A percentile compares a stretch with the other conserved stretches of the same genome.
These are phyloP conservation scores for Aeschynomene evenia DNA, from an alignment of 306 rosid species.

Conservation along the genomic window DNA sequence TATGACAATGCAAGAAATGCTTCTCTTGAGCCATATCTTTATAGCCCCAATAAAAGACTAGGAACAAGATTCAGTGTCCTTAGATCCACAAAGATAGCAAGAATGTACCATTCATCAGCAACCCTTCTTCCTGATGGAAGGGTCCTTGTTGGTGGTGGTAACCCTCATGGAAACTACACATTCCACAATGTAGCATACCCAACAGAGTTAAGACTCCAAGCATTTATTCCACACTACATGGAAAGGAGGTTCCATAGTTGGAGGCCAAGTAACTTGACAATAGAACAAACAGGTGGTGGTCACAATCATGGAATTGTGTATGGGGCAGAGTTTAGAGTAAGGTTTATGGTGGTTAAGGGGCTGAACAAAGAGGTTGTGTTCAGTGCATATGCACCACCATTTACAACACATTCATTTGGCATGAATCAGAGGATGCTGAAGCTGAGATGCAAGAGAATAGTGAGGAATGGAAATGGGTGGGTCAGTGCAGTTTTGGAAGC, in stretches of 20 bases:
- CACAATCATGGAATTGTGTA: slow-evolving; percentile 33
- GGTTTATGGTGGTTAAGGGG: slow-evolving; percentile 37
- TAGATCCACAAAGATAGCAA: slow-evolving; percentile 52
- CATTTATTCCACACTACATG: slow-evolving; percentile 70
- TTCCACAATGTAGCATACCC: slow-evolving; percentile 54
- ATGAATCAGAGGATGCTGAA: slow-evolving; percentile 82
- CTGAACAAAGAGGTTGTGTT: slow-evolving; percentile 39
- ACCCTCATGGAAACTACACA: slow-evolving; percentile 55
- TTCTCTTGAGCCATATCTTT: slow-evolving; percentile 62
- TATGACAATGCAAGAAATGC: slow-evolving; percentile 69
- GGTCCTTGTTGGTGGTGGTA: slow-evolving; percentile 63
- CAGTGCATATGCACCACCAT: slow-evolving; percentile 66
- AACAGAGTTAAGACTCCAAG: slow-evolving; percentile 78
- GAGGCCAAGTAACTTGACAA: slow-evolving; percentile 56
- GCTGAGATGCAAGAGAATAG: slow-evolving; percentile 45
- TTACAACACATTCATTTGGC: slow-evolving; percentile 66
- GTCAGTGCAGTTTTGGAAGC: slow-evolving; percentile 53
- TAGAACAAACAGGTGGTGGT: slow-evolving; percentile 9
- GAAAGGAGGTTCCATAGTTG: slow-evolving; percentile 33
- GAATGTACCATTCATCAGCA: slow-evolving; percentile 85
- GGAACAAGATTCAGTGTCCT: slow-evolving; percentile 64
- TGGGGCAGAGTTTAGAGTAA: slow-evolving; percentile 52
- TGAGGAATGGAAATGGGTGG: slow-evolving; percentile 34
- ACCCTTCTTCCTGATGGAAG: slow-evolving; percentile 78
- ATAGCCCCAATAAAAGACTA: slow-evolving; percentile 36